Evolutionary conservation across 2,329 filamentous ascomycete genomes (phyloP).

Genomic region (Fusarium sp.): DNA sequence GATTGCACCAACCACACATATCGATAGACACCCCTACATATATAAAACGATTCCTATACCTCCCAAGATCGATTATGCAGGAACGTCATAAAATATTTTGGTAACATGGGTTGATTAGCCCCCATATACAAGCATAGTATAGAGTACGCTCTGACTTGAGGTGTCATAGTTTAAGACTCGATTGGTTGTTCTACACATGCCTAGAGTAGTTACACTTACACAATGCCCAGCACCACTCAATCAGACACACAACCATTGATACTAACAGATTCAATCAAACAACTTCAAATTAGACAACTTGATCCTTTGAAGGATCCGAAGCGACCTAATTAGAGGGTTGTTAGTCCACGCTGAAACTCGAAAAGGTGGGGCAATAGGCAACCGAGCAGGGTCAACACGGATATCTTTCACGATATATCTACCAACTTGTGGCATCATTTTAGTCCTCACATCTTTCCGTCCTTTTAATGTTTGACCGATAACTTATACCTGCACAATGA

Average conservation of each 20-base stretch:
- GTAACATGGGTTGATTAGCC: neutral
- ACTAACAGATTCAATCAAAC: neutral
- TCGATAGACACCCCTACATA: neutral
- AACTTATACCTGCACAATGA: neutral
- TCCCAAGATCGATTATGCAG: neutral
- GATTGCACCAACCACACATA: neutral
- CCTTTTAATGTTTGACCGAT: too few species aligned
- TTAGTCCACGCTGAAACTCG: neutral
- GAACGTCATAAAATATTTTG: neutral
- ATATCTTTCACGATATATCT: neutral
- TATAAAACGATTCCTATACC: neutral
- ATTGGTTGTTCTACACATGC: neutral
- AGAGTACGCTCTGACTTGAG: neutral
- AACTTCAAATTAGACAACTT: too few species aligned
- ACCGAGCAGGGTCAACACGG: neutral
- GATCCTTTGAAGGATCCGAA: neutral
- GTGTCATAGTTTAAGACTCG: neutral
- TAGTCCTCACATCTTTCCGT: neutral
- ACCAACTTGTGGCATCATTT: neutral
- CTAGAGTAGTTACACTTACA: neutral
- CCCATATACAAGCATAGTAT: neutral
- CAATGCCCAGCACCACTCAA: neutral
- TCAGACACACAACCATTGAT: neutral
- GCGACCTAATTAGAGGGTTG: neutral
- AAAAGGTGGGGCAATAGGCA: neutral